Conservation (phyloP, 2,329 filamentous ascomycete genomes). For the Ophiosphaerella narmari region DNA sequence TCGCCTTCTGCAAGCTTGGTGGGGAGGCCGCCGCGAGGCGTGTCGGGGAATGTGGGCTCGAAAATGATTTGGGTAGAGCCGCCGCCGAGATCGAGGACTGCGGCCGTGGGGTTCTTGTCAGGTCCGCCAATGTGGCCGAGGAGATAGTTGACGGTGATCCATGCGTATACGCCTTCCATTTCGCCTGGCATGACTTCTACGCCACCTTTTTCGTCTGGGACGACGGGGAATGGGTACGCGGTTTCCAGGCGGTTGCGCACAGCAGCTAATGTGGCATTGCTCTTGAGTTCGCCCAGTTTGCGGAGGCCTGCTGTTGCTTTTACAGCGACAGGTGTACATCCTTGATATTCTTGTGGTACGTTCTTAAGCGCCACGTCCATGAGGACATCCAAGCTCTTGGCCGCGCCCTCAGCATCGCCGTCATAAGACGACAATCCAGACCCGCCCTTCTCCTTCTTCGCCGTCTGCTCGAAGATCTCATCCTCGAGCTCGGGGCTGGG, state of each 20-base stretch:
- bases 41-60: constrained; percentile 85
- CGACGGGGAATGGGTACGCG: constrained; percentile 91
- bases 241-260: constrained; percentile 85
- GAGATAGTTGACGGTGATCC: constrained; percentile 99
- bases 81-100: constrained; percentile 93
- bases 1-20: constrained; percentile 85
- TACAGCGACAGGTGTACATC: constrained; percentile 94
- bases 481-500: constrained; percentile 90
- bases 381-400: constrained; percentile 84
- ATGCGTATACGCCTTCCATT: constrained; percentile 96
- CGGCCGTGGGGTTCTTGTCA: constrained; percentile 87
- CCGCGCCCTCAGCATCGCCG: constrained; percentile 82
- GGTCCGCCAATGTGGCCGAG: constrained; percentile 95
- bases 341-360: constrained; percentile 86
- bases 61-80: constrained; percentile 99
- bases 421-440: constrained; percentile 83
- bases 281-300: constrained; percentile 79
- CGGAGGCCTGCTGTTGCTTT: constrained; percentile 96
- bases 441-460: constrained; percentile 78
- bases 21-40: constrained; percentile 76
- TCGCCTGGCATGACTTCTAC: constrained; percentile 97
- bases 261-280: constrained; percentile 80
- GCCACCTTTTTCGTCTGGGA: constrained; percentile 81
- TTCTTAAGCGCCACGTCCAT: constrained; percentile 82
- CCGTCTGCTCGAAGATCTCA: constrained; percentile 92